These are phyloP conservation scores for Penicillium nucicola DNA, from an alignment of 495 filamentous ascomycete species.

Conservation along the genomic window DNA sequence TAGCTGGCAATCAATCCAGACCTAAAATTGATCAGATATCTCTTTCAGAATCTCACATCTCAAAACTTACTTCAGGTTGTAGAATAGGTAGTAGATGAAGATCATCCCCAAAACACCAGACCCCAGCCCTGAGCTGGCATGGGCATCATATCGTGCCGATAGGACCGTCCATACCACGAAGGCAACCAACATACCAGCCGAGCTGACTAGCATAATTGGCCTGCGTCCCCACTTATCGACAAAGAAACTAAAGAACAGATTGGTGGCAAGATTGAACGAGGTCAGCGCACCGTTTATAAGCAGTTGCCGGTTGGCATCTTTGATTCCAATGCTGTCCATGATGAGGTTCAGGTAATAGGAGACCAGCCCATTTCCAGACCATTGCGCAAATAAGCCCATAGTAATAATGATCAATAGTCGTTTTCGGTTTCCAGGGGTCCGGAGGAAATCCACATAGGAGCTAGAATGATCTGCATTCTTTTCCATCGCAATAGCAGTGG, in stretches of 20 bases:
- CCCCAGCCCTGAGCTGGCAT: constrained; percentile 4
- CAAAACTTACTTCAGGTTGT: constrained; percentile 6
- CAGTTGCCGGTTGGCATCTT: constrained; percentile 44
- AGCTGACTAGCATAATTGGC: constrained; percentile 35
- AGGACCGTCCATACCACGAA: constrained; percentile 9
- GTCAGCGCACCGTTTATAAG: constrained; percentile 27
- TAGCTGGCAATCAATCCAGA: constrained; percentile 64
- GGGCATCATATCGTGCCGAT: constrained; percentile 5
- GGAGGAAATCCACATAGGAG: constrained; percentile 54
- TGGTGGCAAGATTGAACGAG: constrained; percentile 12
- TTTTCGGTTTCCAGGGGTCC: constrained; percentile 66
- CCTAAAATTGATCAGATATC: constrained; percentile 24
- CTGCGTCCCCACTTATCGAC: constrained; percentile 60
- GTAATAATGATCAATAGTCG: constrained; percentile 55
- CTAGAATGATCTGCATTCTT: constrained; percentile 31
- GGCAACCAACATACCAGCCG: constrained; percentile 6
- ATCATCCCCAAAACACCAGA: constrained; percentile 9
- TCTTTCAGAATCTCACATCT: too few relatives aligned
- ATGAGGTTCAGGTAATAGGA: constrained; percentile 49
- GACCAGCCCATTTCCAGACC: constrained; percentile 66
- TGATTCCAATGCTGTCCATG: constrained; percentile 56
- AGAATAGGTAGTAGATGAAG: constrained; percentile 11
- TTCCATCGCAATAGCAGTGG: constrained; percentile 30
- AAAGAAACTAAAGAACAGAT: constrained; percentile 54
- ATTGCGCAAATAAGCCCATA: constrained; percentile 58